These are phyloP conservation scores for Carex scoparia DNA, from an alignment of 176 grass and related monocot genomes.

Conservation along the genomic window DNA sequence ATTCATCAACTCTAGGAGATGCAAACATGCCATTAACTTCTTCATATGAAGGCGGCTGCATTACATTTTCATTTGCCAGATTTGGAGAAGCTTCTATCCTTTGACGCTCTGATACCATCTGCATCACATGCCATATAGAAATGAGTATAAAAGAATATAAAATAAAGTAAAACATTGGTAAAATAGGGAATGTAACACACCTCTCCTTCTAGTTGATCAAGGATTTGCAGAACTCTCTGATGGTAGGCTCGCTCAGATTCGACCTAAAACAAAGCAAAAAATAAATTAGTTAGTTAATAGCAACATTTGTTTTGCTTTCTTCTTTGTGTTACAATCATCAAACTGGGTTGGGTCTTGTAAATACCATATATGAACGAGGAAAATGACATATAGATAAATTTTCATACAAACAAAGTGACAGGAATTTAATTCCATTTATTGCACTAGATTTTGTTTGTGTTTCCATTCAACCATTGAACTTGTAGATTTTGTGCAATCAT, in stretches of 20 bases:
- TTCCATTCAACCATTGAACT: background rate
- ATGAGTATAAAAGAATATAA: background rate
- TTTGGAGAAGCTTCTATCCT: conserved; percentile 62
- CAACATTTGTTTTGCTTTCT: background rate
- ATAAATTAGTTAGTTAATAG: background rate
- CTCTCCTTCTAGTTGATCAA: conserved; percentile 74
- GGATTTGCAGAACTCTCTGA: conserved; percentile 76
- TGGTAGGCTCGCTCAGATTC: conserved; percentile 77
- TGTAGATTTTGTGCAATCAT: background rate
- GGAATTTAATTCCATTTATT: background rate
- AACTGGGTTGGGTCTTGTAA: background rate
- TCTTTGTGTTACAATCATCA: background rate
- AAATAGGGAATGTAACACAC: conserved; percentile 26
- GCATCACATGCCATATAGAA: conserved; percentile 9
- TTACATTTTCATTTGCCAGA: conserved; percentile 44
- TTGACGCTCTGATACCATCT: conserved; percentile 82
- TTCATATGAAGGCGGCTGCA: conserved; percentile 54
- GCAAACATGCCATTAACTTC: conserved; percentile 56
- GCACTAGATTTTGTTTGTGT: background rate
- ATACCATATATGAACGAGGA: background rate
- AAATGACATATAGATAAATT: background rate
- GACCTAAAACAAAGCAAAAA: conserved; percentile 41
- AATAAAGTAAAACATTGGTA: background rate
- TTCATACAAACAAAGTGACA: background rate
- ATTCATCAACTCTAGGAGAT: conserved; percentile 42